Base-by-base conservation (phyloP, 1,284 basidiomycete genomes). In the Tilletia indica region DNA sequence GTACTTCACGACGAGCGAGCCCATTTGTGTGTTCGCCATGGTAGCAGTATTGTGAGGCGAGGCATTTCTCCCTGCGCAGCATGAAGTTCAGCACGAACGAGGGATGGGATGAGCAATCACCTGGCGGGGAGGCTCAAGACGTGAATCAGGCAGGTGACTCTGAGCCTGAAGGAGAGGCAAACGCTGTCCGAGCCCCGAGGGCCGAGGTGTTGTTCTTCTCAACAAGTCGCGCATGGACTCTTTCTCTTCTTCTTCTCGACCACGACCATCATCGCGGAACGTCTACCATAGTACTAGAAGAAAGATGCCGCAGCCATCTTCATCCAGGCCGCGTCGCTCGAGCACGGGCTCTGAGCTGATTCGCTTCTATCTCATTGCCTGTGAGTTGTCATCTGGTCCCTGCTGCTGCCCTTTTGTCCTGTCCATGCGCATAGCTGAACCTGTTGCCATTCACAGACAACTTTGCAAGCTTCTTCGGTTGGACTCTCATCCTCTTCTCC, bases 401-500 rank as follows among this genome's bases (percentile, higher is more conserved):
- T 9, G 31, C 34, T 19, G 4, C 9, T 9, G 19, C 21, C 58
- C 58, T 8, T 16, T 9, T 16, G 25, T 63, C 14, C 9, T 58
- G 21, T 58, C 25, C 25, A 31, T 31, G 25, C 25, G 25, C 25
- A 31, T 31, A 31, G 21, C 58, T 63, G 58, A 63, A 63, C 21
- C n/a, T 31, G 42, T 45, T 45, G 9, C 14, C 42, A 9, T 45
- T 14, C 42, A 19, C n/a, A 64, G 61, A 68, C 75, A 82, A 82
- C 76, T 71, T 80, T 45, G 66, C 75, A 63, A 80, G 77, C 51
- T 80, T 81, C 74, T 80, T 81, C 68, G 77, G 76, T 16, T 82
- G 80, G 80, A 70, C 74, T 19, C 61, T 82, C 34, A 75, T 81
- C 19, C 72, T 82, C 21, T 76, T 75, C 45, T 73, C 78, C 2